Evolutionary conservation across 2,329 filamentous ascomycete species (phyloP), one percentile per base, ranked within the genome.

Genomic region (Trichoderma gracile): DNA sequence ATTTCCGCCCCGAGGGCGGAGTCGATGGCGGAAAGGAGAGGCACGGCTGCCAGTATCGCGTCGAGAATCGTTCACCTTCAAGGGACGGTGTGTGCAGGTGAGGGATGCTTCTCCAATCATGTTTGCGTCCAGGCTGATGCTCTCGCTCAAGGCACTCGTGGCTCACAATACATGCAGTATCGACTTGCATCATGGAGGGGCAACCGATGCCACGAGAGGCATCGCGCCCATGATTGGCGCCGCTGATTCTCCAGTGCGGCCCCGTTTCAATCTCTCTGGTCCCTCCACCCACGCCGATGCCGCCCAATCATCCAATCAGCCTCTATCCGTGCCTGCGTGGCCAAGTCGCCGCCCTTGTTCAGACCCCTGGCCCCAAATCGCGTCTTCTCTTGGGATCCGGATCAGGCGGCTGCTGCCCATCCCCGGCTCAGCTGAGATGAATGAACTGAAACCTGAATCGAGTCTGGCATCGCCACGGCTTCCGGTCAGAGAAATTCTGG

Each of bases 291-390:
- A 52, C 47, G 40, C 42, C n/a, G 23, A 45, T 56, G 19, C 56
- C 46, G 50, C 19, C 60, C 60, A 63, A 56, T 56, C 53, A 64
- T 38, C 61, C 61, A 64, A 64, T 64, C 61, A 64, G 53, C 45
- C 46, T 43, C 8, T 33, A 45, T 38, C 43, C 23, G 61, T 57
- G 53, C 61, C 61, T 64, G 61, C 61, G 33, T 64, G 61, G 46
- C 57, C 61, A 52, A 45, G 50, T 30, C 61, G 17, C n/a, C n/a
- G 38, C 53, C 61, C 61, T 53, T 64, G 61, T 30, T 42, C 25
- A 40, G 49, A 62, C 58, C 58, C 58, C 49, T 46, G 47, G 58
- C 58, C 53, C 43, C 45, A 50, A 46, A 45, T 3, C 3, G 5
- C 3, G 14, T 2, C 33, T 45, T 57, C 45, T 25, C 53, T 58